Percentiles rank a stretch among this genome's conserved stretches.
Conservation (phyloP, 1,139 yeast genomes). For the Oligophagozyma castellii region DNA sequence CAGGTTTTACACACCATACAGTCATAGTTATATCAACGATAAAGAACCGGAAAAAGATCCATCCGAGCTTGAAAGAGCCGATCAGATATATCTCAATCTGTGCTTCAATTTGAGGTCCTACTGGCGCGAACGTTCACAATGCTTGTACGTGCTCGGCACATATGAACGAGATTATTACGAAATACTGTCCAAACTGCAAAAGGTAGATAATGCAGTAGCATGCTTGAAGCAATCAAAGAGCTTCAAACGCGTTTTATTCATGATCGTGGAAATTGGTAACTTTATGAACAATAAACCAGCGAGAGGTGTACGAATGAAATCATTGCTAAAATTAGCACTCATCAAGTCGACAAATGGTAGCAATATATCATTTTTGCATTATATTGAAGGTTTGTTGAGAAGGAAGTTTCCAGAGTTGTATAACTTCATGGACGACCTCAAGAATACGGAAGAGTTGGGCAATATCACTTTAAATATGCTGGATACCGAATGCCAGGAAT, state of each 20-base stretch:
- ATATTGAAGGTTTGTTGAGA: conserved; percentile 69
- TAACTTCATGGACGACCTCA: conserved; percentile 63
- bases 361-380: conserved; percentile 71
- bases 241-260: conserved; percentile 52
- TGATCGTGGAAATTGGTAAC: conserved; percentile 79
- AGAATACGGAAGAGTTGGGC: conserved; percentile 45
- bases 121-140: conserved; percentile 81
- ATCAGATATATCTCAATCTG: conserved; percentile 62
- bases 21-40: conserved; percentile 34
- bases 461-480: conserved; percentile 68
- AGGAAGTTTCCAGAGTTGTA: conserved; percentile 67
- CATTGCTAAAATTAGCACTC: conserved; percentile 69
- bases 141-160: conserved; percentile 51
- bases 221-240: conserved; percentile 50
- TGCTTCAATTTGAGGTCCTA: conserved; percentile 68
- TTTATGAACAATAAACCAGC: conserved; percentile 92
- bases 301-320: conserved; percentile 68
- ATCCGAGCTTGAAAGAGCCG: conserved; percentile 60
- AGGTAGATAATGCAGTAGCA: conserved; percentile 54
- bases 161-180: conserved; percentile 67
- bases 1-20: conserved; percentile 61
- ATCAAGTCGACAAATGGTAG: conserved; percentile 70
- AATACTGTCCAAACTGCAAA: conserved; percentile 44
- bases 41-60: conserved; percentile 43
- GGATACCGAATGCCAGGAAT: conserved; percentile 56